Base-by-base conservation (phyloP, 1,139 yeast genomes). In the Blastobotrys persicus region DNA sequence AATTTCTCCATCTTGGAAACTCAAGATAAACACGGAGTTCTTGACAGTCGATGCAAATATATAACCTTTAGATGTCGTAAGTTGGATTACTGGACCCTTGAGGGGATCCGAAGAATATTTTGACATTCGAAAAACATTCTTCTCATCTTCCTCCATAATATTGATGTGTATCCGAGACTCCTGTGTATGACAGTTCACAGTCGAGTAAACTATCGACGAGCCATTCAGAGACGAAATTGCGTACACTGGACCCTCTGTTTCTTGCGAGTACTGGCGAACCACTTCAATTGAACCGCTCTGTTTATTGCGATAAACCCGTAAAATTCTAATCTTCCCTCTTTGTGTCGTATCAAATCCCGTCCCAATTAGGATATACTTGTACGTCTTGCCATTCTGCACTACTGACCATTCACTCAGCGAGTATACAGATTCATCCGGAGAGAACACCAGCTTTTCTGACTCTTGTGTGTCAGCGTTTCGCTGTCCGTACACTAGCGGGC, bases 161-260 rank as follows among this genome's bases (percentile, higher is more conserved):
- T 38, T 37, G n/a, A 41, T 41, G 23, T 40, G 44, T 12, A 45
- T 32, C 18, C 19, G 12, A 11, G 48, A 41, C n/a, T 23, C 44
- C 5, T 20, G 44, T n/a, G 26, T n/a, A 23, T n/a, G 28, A 33
- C 17, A 32, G 20, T 18, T 42, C 4, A 18, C n/a, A 2, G 46
- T 49, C 1, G 65, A 53, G 31, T 56, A 63, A 1, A 61, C 35
- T 6, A 65, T 51, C 2, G 57, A 52, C 3, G 50, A 46, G 13
- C 51, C 53, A 9, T 42, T 48, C 4, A 59, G 26, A 14, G 61
- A 66, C 3, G 51, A 45, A 14, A 62, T 48, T 0, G 64, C 48
- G 12, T 55, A 42, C 2, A 66, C 69, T 2, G 63, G 59, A 6
- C 63, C 66, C 0, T 54, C 53, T 0, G 66, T 58, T 31, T 54